Evolutionary conservation across 2,329 filamentous ascomycete genomes (phyloP).

Genomic region (Pseudogymnoascus verrucosus): DNA sequence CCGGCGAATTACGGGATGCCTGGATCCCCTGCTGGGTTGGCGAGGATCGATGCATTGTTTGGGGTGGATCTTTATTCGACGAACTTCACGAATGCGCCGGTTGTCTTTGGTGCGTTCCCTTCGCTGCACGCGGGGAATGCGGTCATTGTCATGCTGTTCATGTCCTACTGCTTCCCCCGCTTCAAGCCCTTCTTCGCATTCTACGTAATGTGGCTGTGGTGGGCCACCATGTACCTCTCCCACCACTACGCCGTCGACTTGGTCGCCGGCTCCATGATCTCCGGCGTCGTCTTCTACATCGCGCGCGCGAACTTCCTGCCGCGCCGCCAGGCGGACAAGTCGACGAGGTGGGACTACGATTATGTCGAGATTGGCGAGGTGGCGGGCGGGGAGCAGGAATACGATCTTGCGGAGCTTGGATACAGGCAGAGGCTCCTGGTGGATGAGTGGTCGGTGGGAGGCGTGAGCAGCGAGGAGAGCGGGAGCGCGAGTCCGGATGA

Average conservation of each 20-base stretch:
- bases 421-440: slow-evolving; percentile 23
- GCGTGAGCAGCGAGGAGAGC: slow-evolving; percentile 50
- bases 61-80: slow-evolving; percentile 90
- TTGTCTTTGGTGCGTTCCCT: slow-evolving; percentile 93
- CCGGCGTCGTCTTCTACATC: slow-evolving; percentile 73
- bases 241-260: slow-evolving; percentile 96
- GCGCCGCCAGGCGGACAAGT: slow-evolving; percentile 73
- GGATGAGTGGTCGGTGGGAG: slow-evolving; percentile 77
- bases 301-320: slow-evolving; percentile 75
- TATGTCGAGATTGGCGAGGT: slow-evolving; percentile 76
- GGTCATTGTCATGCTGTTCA: slow-evolving; percentile 82
- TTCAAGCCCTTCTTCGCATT: slow-evolving; percentile 70
- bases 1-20: slow-evolving; percentile 88
- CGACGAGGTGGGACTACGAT: slow-evolving; percentile 90
- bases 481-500: slow-evolving; percentile 39
- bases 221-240: slow-evolving; percentile 96
- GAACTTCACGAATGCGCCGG: slow-evolving; percentile 78
- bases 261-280: slow-evolving; percentile 73
- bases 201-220: slow-evolving; percentile 93
- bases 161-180: slow-evolving; percentile 84
- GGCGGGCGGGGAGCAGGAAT: slow-evolving; percentile 46
- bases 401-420: slow-evolving; percentile 33
- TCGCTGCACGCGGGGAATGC: slow-evolving; percentile 86
- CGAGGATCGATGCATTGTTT: slow-evolving; percentile 81
- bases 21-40: slow-evolving; percentile 81